A percentile compares a stretch with the other conserved stretches of the same genome.
Evolutionary conservation across 2,329 filamentous ascomycete species (phyloP).

Genomic region (Didymellaceae sp.): DNA sequence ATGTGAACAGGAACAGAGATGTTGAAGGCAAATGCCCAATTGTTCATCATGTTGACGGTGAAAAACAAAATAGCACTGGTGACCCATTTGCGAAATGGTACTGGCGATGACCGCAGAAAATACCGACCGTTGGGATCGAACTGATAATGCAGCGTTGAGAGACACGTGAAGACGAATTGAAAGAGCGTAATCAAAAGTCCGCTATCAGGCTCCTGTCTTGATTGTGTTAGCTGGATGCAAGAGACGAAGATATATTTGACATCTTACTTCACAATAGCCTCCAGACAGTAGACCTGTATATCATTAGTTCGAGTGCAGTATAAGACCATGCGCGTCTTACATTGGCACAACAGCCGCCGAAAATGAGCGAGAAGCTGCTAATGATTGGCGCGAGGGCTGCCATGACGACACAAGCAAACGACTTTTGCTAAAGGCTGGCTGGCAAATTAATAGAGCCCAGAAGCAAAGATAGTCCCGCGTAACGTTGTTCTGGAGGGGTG

Average conservation of each 20-base stretch:
- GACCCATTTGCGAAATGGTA: conserved; percentile 84
- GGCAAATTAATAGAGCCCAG: background rate
- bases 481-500: too few species aligned
- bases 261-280: conserved; percentile 89
- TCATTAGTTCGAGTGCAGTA: conserved; percentile 15
- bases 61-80: conserved; percentile 92
- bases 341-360: conserved; percentile 94
- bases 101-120: conserved; percentile 76
- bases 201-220: conserved; percentile 80
- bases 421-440: background rate
- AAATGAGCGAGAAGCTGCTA: conserved; percentile 81
- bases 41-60: conserved; percentile 93
- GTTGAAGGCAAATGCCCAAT: conserved; percentile 95
- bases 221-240: conserved; percentile 23
- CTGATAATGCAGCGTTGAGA: conserved; percentile 58
- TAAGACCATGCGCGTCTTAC: conserved; percentile 57
- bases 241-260: background rate
- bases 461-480: too few species aligned
- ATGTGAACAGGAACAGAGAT: conserved; percentile 98
- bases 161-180: conserved; percentile 67
- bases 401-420: conserved; percentile 26
- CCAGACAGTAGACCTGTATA: conserved; percentile 86
- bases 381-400: conserved; percentile 46
- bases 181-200: conserved; percentile 70
- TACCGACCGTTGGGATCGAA: conserved; percentile 65